Evolutionary conservation across 306 rosid genomes (phyloP).

Genomic region (Vigna trinervia): DNA sequence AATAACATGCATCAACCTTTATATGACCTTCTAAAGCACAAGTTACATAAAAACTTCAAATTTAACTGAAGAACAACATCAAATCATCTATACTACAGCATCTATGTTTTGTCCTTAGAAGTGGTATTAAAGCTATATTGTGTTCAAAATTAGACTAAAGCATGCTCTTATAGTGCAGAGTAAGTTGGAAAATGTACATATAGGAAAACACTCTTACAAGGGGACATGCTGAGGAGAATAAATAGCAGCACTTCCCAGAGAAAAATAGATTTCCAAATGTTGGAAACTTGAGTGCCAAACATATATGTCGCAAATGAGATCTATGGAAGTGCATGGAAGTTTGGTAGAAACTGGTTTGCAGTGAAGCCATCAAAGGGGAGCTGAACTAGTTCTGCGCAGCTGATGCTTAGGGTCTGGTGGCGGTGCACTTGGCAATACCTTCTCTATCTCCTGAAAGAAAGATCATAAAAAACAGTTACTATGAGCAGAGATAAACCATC

Average conservation of each 20-base stretch:
- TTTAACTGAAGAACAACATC: background rate
- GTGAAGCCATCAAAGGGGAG: conserved; percentile 47
- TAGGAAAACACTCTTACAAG: conserved; percentile 43
- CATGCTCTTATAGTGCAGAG: conserved; percentile 38
- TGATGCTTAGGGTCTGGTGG: conserved; percentile 56
- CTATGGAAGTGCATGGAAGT: conserved; percentile 12
- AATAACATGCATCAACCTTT: background rate
- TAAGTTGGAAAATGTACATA: conserved; percentile 49
- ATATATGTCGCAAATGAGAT: conserved; percentile 39
- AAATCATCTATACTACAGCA: background rate
- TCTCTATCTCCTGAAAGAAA: conserved; percentile 56
- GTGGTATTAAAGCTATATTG: background rate
- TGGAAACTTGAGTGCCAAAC: conserved; percentile 36
- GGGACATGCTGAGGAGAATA: conserved; percentile 34
- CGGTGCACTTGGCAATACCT: conserved; percentile 48
- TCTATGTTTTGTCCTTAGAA: background rate
- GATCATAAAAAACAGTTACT: conserved; percentile 35
- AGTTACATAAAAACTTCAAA: background rate
- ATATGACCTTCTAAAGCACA: background rate
- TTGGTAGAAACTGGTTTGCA: conserved; percentile 33
- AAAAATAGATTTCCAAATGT: conserved; percentile 40
- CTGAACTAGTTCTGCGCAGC: conserved; percentile 63
- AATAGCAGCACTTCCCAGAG: conserved; percentile 34
- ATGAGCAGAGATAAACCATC: conserved; percentile 25
- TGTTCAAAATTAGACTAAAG: conserved; percentile 38